Base-by-base conservation (phyloP, 225 moss, liverwort and hornwort species). In the Marchantia paleacea region DNA sequence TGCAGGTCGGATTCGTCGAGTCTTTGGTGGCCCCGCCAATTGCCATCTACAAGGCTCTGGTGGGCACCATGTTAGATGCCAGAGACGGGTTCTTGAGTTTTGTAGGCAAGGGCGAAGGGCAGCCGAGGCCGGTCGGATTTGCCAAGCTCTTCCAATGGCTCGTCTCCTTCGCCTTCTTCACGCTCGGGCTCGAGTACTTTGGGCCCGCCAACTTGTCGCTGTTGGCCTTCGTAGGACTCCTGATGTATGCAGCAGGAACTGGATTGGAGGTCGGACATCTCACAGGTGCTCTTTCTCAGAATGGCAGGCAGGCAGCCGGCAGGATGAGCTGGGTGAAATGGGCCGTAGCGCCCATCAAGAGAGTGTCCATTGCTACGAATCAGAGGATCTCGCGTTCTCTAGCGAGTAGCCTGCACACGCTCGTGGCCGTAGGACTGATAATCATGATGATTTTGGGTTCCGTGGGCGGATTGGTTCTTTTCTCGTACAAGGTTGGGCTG, bases 71-170 rank as follows among this genome's bases (percentile, higher is more conserved):
- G 13, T 25, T 85, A 8, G 96, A 96, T 69, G 89, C 84, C 6
- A 88, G 83, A 24, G 91, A 89, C 29, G 89, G 86, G 8, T 16
- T 89, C 0, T 57, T 90, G 30, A 85, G 83, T 53, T 86, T 94
- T 81, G 80, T 76, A 14, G 90, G 93, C 0, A 89, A 86, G 85
- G 78, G 83, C 52, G 81, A 80, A 8, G 63, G 79, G 20, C 16
- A 26, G 12, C 86, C 79, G 0, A 84, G 78, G 75, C 85, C 83
- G 61, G 87, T 96, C 24, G 96, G 94, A 1, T 96, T 96, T 80
- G 88, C 85, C 3, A 96, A 91, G 90, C 86, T 96, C n/a, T 91
- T 89, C 11, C 86, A 91, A 61, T 96, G 96, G 96, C 87, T 96
- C 47, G 88, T 93, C 71, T 88, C 91, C 52, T 83, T 96, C 18